Percentiles rank a stretch among this genome's conserved stretches.
Conservation (phyloP, 768 basidiomycete genomes). For the Favolaschia claudopus region DNA sequence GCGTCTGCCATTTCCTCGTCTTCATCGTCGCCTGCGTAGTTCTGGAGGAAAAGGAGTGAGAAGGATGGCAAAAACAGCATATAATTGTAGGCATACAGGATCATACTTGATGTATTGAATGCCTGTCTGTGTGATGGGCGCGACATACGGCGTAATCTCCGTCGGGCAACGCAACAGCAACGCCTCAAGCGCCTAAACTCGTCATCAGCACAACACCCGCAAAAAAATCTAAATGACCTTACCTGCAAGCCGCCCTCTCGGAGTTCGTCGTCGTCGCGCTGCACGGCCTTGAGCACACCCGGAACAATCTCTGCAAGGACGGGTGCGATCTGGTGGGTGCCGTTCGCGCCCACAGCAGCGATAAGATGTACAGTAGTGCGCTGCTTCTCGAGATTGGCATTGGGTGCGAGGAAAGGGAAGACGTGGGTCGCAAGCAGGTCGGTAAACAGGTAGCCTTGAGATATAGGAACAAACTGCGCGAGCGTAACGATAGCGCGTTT, state of each 20-base stretch:
- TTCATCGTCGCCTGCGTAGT: slow-evolving; percentile 59
- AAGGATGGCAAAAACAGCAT: background rate
- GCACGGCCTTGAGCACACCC: slow-evolving; percentile 70
- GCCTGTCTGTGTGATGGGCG: slow-evolving; percentile 72
- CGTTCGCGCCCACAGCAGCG: slow-evolving; percentile 79
- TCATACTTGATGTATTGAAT: slow-evolving; percentile 90
- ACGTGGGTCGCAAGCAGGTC: slow-evolving; percentile 67
- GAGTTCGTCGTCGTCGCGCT: slow-evolving; percentile 84
- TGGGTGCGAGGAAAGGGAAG: slow-evolving; percentile 61
- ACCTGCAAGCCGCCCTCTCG: slow-evolving; percentile 84
- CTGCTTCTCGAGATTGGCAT: slow-evolving; percentile 70
- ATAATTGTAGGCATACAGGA: slow-evolving; percentile 77
- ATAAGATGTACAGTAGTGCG: slow-evolving; percentile 81
- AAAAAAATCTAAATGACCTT: slow-evolving; percentile 13
- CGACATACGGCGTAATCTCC: slow-evolving; percentile 79
- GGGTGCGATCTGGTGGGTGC: slow-evolving; percentile 73
- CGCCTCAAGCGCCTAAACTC: slow-evolving; percentile 78
- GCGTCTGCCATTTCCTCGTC: slow-evolving; percentile 71
- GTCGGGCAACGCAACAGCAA: slow-evolving; percentile 84
- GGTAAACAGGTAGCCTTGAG: slow-evolving; percentile 66
- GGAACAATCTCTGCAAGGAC: slow-evolving; percentile 71
- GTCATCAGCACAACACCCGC: slow-evolving; percentile 4
- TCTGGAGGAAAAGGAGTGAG: slow-evolving; percentile 37
- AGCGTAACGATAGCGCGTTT: slow-evolving; percentile 91
- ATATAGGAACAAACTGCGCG: slow-evolving; percentile 83